These are phyloP conservation scores for Cladobotryum protrusum DNA, from an alignment of 2,329 filamentous ascomycete genomes.

Conservation along the genomic window DNA sequence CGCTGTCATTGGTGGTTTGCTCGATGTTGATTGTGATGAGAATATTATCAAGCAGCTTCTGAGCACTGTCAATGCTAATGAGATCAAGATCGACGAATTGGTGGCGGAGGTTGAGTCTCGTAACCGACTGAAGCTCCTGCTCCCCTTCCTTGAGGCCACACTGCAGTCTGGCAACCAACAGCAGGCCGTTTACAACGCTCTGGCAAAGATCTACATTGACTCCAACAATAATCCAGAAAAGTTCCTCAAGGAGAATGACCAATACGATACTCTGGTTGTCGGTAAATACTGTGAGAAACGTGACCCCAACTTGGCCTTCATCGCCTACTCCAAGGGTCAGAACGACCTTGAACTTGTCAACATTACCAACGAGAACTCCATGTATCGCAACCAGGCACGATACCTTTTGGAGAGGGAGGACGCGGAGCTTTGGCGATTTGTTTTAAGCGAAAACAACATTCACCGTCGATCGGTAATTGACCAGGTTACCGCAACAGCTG, in stretches of 20 bases:
- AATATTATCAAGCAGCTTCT: slow-evolving; percentile 90
- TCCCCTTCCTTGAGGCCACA: slow-evolving; percentile 93
- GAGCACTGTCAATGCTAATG: slow-evolving; percentile 72
- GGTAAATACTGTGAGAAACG: slow-evolving; percentile 99
- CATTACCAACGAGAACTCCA: slow-evolving; percentile 98
- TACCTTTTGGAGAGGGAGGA: slow-evolving; percentile 91
- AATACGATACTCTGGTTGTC: slow-evolving; percentile 86
- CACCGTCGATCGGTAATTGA: slow-evolving; percentile 91
- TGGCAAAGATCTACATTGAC: slow-evolving; percentile 99
- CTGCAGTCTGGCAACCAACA: slow-evolving; percentile 87
- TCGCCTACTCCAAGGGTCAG: slow-evolving; percentile 92
- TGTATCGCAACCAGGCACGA: slow-evolving; percentile 96
- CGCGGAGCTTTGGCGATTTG: slow-evolving; percentile 86
- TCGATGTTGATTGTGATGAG: slow-evolving; percentile 97
- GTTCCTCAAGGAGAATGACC: slow-evolving; percentile 94
- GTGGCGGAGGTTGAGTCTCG: slow-evolving; percentile 92
- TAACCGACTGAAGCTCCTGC: slow-evolving; percentile 88
- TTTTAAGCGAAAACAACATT: slow-evolving; percentile 91
- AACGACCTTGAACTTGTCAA: slow-evolving; percentile 96
- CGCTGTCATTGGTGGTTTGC: slow-evolving; percentile 82
- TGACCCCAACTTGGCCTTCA: slow-evolving; percentile 90
- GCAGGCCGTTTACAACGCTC: slow-evolving; percentile 91
- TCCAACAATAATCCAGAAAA: slow-evolving; percentile 97
- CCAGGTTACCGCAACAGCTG: slow-evolving; percentile 91
- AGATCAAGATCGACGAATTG: slow-evolving; percentile 89